These are phyloP conservation scores for Smallanthus sonchifolius DNA, from an alignment of 129 eudicot species.

Conservation along the genomic window DNA sequence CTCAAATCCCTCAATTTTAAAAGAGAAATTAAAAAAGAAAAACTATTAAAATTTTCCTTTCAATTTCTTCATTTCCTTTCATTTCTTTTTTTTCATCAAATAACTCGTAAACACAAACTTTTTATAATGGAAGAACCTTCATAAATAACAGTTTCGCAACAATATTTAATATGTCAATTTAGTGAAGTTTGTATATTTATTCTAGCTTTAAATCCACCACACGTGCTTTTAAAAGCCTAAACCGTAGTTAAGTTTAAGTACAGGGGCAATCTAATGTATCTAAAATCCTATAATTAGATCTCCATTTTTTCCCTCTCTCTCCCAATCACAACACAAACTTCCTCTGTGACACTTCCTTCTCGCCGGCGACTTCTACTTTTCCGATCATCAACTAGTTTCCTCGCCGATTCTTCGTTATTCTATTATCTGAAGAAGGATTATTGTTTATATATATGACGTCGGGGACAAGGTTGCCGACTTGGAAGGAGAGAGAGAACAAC, in stretches of 20 bases:
- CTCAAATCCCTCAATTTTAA: no score
- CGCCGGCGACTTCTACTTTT: conserved; percentile 21
- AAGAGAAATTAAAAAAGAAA: no score
- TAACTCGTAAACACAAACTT: no score
- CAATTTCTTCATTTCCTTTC: no score
- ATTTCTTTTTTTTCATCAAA: no score
- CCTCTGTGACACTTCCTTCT: background rate
- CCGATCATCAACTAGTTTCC: background rate
- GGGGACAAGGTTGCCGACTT: conserved; percentile 85
- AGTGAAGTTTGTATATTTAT: no score
- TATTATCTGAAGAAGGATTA: background rate
- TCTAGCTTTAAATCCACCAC: background rate
- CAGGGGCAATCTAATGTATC: background rate
- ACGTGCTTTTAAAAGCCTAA: background rate
- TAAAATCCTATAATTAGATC: conserved; percentile 5
- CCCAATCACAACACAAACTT: conserved; percentile 4
- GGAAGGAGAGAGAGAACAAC: conserved; percentile 98
- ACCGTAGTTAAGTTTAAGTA: background rate
- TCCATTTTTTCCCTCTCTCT: background rate
- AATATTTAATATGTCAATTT: no score
- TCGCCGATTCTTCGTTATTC: background rate
- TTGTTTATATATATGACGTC: conserved; percentile 51
- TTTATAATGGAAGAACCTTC: no score
- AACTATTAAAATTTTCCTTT: no score
- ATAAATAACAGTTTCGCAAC: no score